Conservation (phyloP, 495 filamentous ascomycete species). For the Letharia lupina region DNA sequence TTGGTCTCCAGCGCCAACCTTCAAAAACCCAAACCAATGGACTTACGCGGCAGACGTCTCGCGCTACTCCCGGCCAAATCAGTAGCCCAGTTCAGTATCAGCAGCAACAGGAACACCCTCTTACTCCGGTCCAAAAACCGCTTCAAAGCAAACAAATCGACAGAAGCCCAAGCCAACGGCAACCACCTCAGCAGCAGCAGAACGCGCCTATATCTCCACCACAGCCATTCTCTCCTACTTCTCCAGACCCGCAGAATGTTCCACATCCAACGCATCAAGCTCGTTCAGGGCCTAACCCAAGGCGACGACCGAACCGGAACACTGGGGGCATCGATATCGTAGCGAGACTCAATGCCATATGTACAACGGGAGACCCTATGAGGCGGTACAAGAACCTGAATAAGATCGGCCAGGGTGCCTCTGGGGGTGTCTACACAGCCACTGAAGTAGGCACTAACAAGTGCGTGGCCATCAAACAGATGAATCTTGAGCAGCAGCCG, state of each 20-base stretch:
- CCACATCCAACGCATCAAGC: slow-evolving; percentile 39
- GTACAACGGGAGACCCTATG: slow-evolving; percentile 78
- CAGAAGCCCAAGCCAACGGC: slow-evolving; percentile 57
- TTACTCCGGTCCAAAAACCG: slow-evolving; percentile 67
- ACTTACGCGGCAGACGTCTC: slow-evolving; percentile 28
- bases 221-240: slow-evolving; percentile 37
- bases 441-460: slow-evolving; percentile 74
- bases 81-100: slow-evolving; percentile 55
- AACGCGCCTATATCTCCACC: slow-evolving; percentile 37
- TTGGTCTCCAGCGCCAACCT: slow-evolving; percentile 33
- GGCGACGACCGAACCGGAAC: slow-evolving; percentile 65
- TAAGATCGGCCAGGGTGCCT: slow-evolving; percentile 97
- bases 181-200: slow-evolving; percentile 32
- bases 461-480: slow-evolving; percentile 97
- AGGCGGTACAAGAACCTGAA: slow-evolving; percentile 77
- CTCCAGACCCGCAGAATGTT: slow-evolving; percentile 49
- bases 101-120: slow-evolving; percentile 75
- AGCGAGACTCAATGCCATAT: slow-evolving; percentile 73
- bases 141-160: slow-evolving; percentile 46
- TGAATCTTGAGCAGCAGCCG: slow-evolving; percentile 96
- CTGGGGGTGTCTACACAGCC: slow-evolving; percentile 89
- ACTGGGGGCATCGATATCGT: slow-evolving; percentile 68
- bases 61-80: slow-evolving; percentile 29
- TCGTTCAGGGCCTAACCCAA: slow-evolving; percentile 45
- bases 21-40: slow-evolving; percentile 39